Evolutionary conservation across 352 stramenopile genomes (phyloP).

Genomic region (Phytophthora melonis): DNA sequence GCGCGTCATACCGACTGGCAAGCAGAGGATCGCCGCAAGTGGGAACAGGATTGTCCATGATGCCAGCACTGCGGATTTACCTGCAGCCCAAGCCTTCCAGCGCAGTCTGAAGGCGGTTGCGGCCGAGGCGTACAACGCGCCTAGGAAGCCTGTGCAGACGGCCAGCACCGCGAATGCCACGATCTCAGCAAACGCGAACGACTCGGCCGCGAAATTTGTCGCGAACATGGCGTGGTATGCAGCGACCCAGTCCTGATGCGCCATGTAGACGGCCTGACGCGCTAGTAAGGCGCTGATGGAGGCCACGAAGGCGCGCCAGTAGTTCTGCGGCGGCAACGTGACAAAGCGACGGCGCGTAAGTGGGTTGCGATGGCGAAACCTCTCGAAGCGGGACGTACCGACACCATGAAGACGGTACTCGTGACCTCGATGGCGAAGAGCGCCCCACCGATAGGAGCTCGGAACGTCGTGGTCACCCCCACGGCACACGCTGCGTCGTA

Average conservation of each 20-base stretch:
- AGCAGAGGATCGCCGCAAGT: slow-evolving; percentile 47
- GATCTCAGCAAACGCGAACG: slow-evolving; percentile 61
- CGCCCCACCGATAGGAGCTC: slow-evolving; percentile 89
- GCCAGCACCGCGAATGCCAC: slow-evolving; percentile 58
- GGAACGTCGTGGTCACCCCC: slow-evolving; percentile 90
- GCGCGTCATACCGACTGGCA: slow-evolving; percentile 50
- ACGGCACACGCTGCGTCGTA: slow-evolving; percentile 90
- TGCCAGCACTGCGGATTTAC: slow-evolving; percentile 24
- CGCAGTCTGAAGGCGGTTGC: slow-evolving; percentile 49
- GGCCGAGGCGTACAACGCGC: slow-evolving; percentile 56
- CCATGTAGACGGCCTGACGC: slow-evolving; percentile 49
- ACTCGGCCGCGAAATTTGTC: slow-evolving; percentile 51
- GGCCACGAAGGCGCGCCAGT: slow-evolving; percentile 72
- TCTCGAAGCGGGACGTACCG: slow-evolving; percentile 21
- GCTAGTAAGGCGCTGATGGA: slow-evolving; percentile 65
- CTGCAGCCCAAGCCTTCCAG: slow-evolving; percentile 41
- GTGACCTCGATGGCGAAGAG: slow-evolving; percentile 94
- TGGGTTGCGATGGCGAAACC: background rate
- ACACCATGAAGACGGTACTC: slow-evolving; percentile 77
- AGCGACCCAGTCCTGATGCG: slow-evolving; percentile 50
- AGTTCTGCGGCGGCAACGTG: slow-evolving; percentile 52
- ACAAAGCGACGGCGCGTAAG: background rate
- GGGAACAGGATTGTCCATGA: slow-evolving; percentile 44
- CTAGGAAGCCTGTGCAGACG: slow-evolving; percentile 56
- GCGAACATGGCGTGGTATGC: slow-evolving; percentile 62